Conservation (phyloP, 331 rosid genomes). For the Malus hybrid region DNA sequence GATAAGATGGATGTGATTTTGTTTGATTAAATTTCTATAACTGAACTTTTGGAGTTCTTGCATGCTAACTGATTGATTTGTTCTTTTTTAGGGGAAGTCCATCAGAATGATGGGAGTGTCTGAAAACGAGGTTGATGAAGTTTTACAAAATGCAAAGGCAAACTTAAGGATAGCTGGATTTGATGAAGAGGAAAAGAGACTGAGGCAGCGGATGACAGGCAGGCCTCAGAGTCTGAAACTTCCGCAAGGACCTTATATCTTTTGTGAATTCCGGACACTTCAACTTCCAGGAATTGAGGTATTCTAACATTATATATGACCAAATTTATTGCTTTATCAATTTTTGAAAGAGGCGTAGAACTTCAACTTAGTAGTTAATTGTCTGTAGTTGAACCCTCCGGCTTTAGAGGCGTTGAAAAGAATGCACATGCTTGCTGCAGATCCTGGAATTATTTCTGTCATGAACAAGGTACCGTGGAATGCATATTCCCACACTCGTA, state of each 20-base stretch:
- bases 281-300: slow-evolving; percentile 85
- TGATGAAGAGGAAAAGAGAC: slow-evolving; percentile 77
- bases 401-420: slow-evolving; percentile 77
- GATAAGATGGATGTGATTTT: neutral
- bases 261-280: slow-evolving; percentile 71
- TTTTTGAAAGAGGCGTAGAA: neutral
- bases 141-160: slow-evolving; percentile 51
- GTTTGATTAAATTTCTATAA: neutral
- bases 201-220: slow-evolving; percentile 61
- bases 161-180: slow-evolving; percentile 87
- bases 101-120: slow-evolving; percentile 91
- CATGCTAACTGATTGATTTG: slow-evolving; percentile 4
- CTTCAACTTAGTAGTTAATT: slow-evolving; percentile 12
- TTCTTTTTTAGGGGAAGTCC: slow-evolving; percentile 49
- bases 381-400: slow-evolving; percentile 76
- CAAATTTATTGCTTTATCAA: neutral
- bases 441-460: slow-evolving; percentile 88
- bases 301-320: neutral
- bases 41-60: neutral
- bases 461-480: slow-evolving; percentile 69
- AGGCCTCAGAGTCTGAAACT: slow-evolving; percentile 49
- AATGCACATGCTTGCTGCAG: slow-evolving; percentile 97
- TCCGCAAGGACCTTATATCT: slow-evolving; percentile 88
- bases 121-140: slow-evolving; percentile 65
- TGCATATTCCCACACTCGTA: neutral